These are phyloP conservation scores for Yamadazyma trypodendri DNA, from an alignment of 1,139 yeast genomes.

Conservation along the genomic window DNA sequence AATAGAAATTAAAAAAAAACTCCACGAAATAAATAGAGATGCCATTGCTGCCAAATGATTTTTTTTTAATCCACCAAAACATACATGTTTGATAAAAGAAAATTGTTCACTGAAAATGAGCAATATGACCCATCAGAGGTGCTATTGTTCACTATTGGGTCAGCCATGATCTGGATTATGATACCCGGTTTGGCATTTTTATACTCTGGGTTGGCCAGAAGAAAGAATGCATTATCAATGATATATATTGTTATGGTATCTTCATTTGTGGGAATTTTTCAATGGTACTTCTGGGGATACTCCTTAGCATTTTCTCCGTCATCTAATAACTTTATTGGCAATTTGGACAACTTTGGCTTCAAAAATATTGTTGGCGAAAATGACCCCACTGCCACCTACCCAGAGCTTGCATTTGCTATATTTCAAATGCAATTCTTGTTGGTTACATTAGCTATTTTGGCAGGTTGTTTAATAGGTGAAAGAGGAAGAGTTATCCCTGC, in stretches of 20 bases:
- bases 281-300: conserved; percentile 99
- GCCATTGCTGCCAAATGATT: not conserved
- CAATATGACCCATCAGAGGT: conserved; percentile 45
- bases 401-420: conserved; percentile 79
- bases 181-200: conserved; percentile 92
- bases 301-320: conserved; percentile 84
- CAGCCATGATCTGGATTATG: conserved; percentile 87
- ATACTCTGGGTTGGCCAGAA: conserved; percentile 88
- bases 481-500: conserved; percentile 88
- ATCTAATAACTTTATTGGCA: conserved; percentile 81
- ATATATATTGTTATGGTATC: conserved; percentile 81
- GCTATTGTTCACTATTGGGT: conserved; percentile 49
- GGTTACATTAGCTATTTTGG: conserved; percentile 85
- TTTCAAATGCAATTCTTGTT: conserved; percentile 92
- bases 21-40: conserved; percentile 1
- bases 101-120: conserved; percentile 37
- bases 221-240: conserved; percentile 87
- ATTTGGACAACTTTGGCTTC: conserved; percentile 78
- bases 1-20: not conserved
- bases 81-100: conserved; percentile 20
- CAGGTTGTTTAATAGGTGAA: conserved; percentile 90
- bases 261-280: conserved; percentile 75
- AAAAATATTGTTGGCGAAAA: conserved; percentile 61
- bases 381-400: conserved; percentile 51
- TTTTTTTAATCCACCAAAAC: not conserved